phyloP scores from a whole-genome alignment of 306 rosid genomes.

The Adenanthera pavonina region DNA sequence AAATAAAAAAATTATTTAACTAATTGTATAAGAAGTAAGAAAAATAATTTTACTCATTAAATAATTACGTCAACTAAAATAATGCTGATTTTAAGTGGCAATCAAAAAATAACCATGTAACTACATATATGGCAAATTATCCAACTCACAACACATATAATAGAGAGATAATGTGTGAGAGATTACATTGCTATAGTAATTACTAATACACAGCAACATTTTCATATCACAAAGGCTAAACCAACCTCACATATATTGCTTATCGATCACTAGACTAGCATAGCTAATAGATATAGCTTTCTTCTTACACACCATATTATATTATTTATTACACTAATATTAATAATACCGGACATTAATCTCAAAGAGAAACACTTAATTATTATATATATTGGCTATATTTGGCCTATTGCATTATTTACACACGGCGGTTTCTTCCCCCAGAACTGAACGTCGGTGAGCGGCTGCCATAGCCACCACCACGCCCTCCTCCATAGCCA shows the following conservation, averaged over 20 bases:
- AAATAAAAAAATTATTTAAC: too few relatives aligned
- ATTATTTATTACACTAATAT: not conserved
- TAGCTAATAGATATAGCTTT: not conserved
- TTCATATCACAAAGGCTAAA: not conserved
- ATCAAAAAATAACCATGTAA: too few relatives aligned
- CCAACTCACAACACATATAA: too few relatives aligned
- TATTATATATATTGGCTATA: not conserved
- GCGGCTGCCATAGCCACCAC: not conserved
- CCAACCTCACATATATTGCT: not conserved
- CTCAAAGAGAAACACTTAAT: not conserved
- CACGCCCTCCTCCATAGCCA: slow-evolving; percentile 28
- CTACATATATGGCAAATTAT: too few relatives aligned
- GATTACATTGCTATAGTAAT: too few relatives aligned
- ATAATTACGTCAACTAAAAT: too few relatives aligned
- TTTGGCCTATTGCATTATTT: not conserved
- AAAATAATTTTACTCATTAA: too few relatives aligned
- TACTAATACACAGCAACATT: too few relatives aligned
- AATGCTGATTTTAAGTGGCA: too few relatives aligned
- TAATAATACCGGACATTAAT: not conserved
- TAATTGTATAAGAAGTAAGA: too few relatives aligned
- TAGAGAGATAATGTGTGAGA: too few relatives aligned
- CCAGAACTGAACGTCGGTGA: slow-evolving; percentile 23
- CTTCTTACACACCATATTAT: not conserved
- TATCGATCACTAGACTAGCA: not conserved
- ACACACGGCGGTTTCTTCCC: slow-evolving; percentile 47